phyloP scores from a whole-genome alignment of 2,329 filamentous ascomycete species.

The Botrytis sinoallii region DNA sequence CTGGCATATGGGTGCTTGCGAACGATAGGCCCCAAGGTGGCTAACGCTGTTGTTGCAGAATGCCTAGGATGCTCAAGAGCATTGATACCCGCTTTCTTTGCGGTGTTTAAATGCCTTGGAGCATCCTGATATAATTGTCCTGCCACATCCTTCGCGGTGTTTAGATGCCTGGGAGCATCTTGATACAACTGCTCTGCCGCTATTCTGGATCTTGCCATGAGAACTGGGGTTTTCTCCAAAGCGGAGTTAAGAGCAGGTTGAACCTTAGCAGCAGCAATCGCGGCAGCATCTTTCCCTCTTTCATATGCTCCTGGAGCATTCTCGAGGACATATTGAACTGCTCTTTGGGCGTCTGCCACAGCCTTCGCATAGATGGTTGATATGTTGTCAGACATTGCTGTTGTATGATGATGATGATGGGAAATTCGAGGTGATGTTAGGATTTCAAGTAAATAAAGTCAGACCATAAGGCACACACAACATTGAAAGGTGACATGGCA shows the following conservation, averaged over 20 bases:
- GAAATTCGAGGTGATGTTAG: neutral
- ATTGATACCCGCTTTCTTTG: neutral
- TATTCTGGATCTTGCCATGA: neutral
- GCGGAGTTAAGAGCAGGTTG: constrained; percentile 6
- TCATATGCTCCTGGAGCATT: constrained; percentile 14
- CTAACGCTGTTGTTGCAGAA: neutral
- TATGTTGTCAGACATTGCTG: neutral
- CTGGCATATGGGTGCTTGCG: neutral
- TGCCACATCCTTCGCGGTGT: neutral
- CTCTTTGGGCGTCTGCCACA: constrained; percentile 9
- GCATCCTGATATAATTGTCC: constrained; percentile 5
- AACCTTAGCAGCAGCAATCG: neutral
- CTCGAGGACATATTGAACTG: neutral
- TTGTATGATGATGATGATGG: neutral
- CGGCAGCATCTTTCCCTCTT: constrained; percentile 6
- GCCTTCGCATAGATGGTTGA: neutral
- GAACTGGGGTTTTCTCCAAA: neutral
- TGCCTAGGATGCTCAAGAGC: neutral
- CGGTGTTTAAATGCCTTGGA: neutral
- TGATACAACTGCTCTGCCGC: constrained; percentile 6
- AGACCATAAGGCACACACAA: neutral
- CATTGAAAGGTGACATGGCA: neutral
- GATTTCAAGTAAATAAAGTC: neutral
- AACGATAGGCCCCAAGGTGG: neutral
- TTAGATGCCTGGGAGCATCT: neutral